phyloP scores from a whole-genome alignment of 495 filamentous ascomycete genomes.

The Rostrohypoxylon terebratum region DNA sequence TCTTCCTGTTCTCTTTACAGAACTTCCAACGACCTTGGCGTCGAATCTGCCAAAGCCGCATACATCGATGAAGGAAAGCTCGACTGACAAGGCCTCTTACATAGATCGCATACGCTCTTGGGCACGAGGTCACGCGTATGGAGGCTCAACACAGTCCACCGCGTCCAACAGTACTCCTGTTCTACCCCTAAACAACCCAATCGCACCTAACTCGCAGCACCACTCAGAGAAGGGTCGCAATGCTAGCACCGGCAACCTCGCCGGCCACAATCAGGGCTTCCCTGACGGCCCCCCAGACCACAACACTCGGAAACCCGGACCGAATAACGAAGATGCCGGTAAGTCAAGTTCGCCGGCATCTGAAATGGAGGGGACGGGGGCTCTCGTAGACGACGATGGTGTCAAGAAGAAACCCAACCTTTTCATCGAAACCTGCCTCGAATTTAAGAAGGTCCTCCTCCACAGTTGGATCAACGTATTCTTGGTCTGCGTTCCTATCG shows the following conservation, averaged over 20 bases:
- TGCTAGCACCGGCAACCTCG: conserved; percentile 35
- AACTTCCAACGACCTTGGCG: conserved; percentile 49
- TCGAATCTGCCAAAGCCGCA: conserved; percentile 49
- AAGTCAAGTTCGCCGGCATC: conserved; percentile 55
- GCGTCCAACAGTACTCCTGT: conserved; percentile 48
- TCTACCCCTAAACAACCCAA: conserved; percentile 53
- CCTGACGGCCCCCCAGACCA: conserved; percentile 18
- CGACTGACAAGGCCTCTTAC: conserved; percentile 60
- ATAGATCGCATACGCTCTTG: conserved; percentile 71
- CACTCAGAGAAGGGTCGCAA: conserved; percentile 45
- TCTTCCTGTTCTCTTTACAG: conserved; percentile 41
- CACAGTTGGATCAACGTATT: conserved; percentile 83
- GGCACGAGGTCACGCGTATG: conserved; percentile 66
- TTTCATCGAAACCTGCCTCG: conserved; percentile 60
- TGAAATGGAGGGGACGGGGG: conserved; percentile 67
- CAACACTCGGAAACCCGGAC: conserved; percentile 10
- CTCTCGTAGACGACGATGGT: conserved; percentile 60
- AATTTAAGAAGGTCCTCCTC: conserved; percentile 66
- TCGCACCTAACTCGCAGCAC: conserved; percentile 10
- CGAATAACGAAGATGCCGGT: conserved; percentile 48
- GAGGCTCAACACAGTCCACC: conserved; percentile 58
- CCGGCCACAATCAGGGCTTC: conserved; percentile 36
- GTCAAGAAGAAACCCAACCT: conserved; percentile 59
- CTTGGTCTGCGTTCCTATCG: conserved; percentile 82
- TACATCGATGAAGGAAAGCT: conserved; percentile 73